Evolutionary conservation across 2,329 filamentous ascomycete species (phyloP), one percentile per base, ranked within the genome.

Genomic region (Ceratocystis papillata): DNA sequence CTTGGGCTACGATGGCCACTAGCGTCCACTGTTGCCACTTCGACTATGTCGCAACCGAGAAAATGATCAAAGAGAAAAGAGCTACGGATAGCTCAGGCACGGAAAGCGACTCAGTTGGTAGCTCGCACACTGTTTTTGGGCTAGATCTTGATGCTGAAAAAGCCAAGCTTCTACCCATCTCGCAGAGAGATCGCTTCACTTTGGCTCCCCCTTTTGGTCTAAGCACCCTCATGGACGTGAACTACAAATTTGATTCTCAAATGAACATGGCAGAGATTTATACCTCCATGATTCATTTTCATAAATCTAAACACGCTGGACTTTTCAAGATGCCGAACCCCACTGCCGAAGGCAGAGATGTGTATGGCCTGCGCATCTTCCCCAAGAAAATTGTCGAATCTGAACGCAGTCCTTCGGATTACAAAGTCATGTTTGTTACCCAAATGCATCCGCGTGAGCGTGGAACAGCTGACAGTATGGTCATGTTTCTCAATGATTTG

Each of bases 391-490:
- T 57, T 30, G 25, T 57, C 30, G 3, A 12, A 15, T 30, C 25
- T 30, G 53, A 57, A 33, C 22, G 3, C 28, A 15, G 15, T 5
- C 6, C 3, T 12, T 30, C 25, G 6, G 75, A 75, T 4, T 79
- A 80, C 70, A 76, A 78, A 45, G 77, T 82, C 33, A 81, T 81
- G 70, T 73, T 85, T 66, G 79, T 79, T 67, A 78, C 78, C 53
- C 80, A 76, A 30, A 78, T 84, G 60, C 83, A 85, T 70, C 80
- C 82, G 7, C 80, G 83, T 28, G 83, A 85, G 73, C 79, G 83
- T 8, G 82, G 82, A 30, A 80, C 78, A 0, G 77, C 82, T 0
- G 83, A 85, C 70, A 76, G 80, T 67, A 74, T 84, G 15, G 72
- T 85, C 55, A 83, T 83, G 75, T 84, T 83, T 73, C 75, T 84